Base-by-base conservation (phyloP, 2,329 filamentous ascomycete genomes). In the Fusarium agapanthi region DNA sequence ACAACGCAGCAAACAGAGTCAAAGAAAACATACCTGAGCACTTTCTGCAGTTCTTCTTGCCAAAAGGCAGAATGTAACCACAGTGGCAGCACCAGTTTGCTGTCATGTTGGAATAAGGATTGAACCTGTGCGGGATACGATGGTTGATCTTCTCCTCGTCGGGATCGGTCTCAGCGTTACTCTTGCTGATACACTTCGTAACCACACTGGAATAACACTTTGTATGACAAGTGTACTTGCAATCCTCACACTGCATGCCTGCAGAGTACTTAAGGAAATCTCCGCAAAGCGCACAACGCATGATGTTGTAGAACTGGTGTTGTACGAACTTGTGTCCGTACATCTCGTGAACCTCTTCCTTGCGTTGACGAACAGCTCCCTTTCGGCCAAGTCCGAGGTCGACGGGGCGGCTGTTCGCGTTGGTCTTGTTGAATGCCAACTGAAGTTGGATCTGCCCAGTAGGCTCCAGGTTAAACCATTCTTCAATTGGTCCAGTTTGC, bases 131-230 rank as follows among this genome's bases (percentile, higher is more conserved):
- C 14, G 96, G 96, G 80, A 99, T 99, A 73, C 96, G 93, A 81
- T 99, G 96, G 81, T 99, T 99, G 89, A 99, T 97, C 87, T 98
- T 99, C 84, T 98, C 96, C 83, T 99, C 96, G 83, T 99, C 96
- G 28, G 96, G 95, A 81, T 99, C 96, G 11, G 94, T 97, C 82
- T 99, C 96, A 72, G 96, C 95, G 80, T 99, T 99, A 71, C 95
- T 98, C 83, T 99, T 98, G 85, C 95, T 98, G 83, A 99, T 99
- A 85, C 96, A 99, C 84, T 99, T 99, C 72, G 96, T 99, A 77
- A 99, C 96, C 51, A 99, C 96, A 82, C 95, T 97, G 22, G 90
- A 86, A 83, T 98, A 99, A 81, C 96, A 99, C 84, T 98, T 98
- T 78, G 94, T 95, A 83, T 99, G 96, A 83, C 96, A 99, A 43